Percentiles rank a stretch among this genome's conserved stretches.
phyloP scores from a whole-genome alignment of 345 rosid genomes.

The Mercurialis annua region DNA sequence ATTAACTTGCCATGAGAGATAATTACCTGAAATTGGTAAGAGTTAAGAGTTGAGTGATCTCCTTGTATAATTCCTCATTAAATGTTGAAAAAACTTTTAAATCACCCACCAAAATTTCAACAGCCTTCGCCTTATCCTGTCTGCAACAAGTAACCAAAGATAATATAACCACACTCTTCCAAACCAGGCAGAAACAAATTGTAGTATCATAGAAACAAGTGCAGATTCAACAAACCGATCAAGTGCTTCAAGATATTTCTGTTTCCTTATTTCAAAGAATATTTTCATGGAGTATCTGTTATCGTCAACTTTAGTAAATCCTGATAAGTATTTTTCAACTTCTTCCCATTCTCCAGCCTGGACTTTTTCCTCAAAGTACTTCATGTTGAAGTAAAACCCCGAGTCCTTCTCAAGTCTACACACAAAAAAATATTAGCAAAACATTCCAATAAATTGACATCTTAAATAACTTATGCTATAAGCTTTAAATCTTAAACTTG shows the following conservation, averaged over 20 bases:
- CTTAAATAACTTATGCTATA: not conserved
- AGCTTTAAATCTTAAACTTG: not conserved
- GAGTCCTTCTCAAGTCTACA: constrained; percentile 71
- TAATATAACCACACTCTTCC: constrained; percentile 1
- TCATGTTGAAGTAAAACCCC: constrained; percentile 65
- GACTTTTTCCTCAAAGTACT: constrained; percentile 69
- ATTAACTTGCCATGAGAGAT: not conserved
- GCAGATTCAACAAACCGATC: constrained; percentile 49
- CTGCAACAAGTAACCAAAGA: constrained; percentile 33
- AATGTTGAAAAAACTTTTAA: constrained; percentile 83
- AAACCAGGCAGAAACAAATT: not conserved
- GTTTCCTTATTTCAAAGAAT: constrained; percentile 87
- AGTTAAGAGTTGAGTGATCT: constrained; percentile 84
- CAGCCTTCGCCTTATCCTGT: constrained; percentile 74
- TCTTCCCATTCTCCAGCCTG: constrained; percentile 77
- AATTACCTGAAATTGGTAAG: constrained; percentile 76
- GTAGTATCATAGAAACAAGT: not conserved
- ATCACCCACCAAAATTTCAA: constrained; percentile 75
- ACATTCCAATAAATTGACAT: not conserved
- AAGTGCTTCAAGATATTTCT: constrained; percentile 85
- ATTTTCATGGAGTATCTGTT: constrained; percentile 79
- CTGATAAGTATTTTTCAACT: constrained; percentile 62
- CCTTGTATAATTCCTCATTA: constrained; percentile 84
- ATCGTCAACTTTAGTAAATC: constrained; percentile 68
- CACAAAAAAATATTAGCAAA: not conserved